These are phyloP conservation scores for Gymnopilus dilepis DNA, from an alignment of 768 basidiomycete genomes.

Conservation along the genomic window DNA sequence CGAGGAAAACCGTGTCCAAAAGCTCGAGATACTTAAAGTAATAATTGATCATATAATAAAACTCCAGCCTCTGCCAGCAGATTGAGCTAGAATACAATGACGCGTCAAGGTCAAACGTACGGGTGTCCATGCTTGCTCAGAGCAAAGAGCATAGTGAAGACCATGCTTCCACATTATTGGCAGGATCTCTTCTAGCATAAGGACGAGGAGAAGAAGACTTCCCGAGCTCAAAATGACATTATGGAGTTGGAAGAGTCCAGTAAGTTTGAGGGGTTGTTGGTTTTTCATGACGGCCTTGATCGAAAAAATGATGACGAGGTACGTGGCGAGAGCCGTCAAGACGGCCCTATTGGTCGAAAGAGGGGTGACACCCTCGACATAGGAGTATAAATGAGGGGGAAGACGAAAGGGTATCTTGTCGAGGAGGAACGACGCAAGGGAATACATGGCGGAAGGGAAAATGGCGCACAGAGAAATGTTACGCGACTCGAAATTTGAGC, in stretches of 20 bases:
- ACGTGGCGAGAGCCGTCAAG: slow-evolving; percentile 68
- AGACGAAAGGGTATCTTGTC: slow-evolving; percentile 60
- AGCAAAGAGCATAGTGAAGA: slow-evolving; percentile 79
- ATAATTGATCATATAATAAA: slow-evolving; percentile 99
- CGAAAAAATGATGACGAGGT: slow-evolving; percentile 90
- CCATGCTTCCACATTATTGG: slow-evolving; percentile 79
- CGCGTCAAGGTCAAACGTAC: slow-evolving; percentile 53
- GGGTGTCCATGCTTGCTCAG: slow-evolving; percentile 80
- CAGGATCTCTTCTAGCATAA: slow-evolving; percentile 91
- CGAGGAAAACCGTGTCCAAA: slow-evolving; percentile 95
- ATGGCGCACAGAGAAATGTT: slow-evolving; percentile 24
- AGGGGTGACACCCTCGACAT: slow-evolving; percentile 78
- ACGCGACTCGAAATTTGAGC: slow-evolving; percentile 34
- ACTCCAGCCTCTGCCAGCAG: slow-evolving; percentile 74
- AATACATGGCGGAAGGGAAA: slow-evolving; percentile 56
- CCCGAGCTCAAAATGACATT: slow-evolving; percentile 88
- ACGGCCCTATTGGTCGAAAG: slow-evolving; percentile 84
- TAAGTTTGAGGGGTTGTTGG: slow-evolving; percentile 74
- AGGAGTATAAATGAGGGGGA: slow-evolving; percentile 62
- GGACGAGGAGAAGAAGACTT: slow-evolving; percentile 80
- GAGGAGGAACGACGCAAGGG: slow-evolving; percentile 76
- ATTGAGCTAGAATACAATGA: slow-evolving; percentile 12
- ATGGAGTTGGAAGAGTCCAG: slow-evolving; percentile 85
- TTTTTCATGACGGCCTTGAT: slow-evolving; percentile 85
- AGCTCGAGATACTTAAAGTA: slow-evolving; percentile 98